Base-by-base conservation (phyloP, 2,329 filamentous ascomycete genomes). In the Xylaria sp. region DNA sequence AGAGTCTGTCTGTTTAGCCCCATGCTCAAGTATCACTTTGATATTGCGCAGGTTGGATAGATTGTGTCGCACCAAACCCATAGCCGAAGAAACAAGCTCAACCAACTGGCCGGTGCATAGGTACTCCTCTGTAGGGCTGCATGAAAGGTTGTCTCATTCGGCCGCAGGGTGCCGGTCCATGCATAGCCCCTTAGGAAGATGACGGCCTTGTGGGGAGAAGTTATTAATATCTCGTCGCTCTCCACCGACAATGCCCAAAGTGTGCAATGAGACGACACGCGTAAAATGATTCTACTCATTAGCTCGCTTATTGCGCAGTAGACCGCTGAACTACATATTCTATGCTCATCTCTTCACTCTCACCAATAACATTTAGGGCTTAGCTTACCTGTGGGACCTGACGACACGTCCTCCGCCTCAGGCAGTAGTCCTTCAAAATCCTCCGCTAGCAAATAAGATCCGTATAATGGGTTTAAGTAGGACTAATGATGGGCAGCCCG, bases 211-310 rank as follows among this genome's bases (percentile, higher is more conserved):
- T 64, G 63, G 63, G 25, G 56, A 60, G 34, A 20, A n/a, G 25
- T 30, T 65, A 60, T 60, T 46, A 60, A 65, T 60, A 65, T 55
- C 63, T 55, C 5, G 6, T 52, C 28, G 15, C 41, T 13, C 43
- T 52, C 55, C 55, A 53, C 46, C 45, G 13, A 18, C 45, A 13
- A 56, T 23, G n/a, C 34, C 8, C 32, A 25, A 25, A 23, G 30
- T 25, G 28, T 28, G 46, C 4, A 48, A 48, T 48, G 46, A 48
- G 23, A 48, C 46, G n/a, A 15, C 20, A 25, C 8, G 41, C 39
- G 39, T 23, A 20, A 46, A 9, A 46, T 23, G 43, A 46, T 23
- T 46, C n/a, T 46, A 23, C 43, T 46, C 43, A 15, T 48, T 25
- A 25, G 45, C 23, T 48, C 45, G 45, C 10, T 25, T 13, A 48